Evolutionary conservation across 73 alveolate genomes (phyloP), one percentile per base, ranked within the genome.

Genomic region (Paramecium caudatum): DNA sequence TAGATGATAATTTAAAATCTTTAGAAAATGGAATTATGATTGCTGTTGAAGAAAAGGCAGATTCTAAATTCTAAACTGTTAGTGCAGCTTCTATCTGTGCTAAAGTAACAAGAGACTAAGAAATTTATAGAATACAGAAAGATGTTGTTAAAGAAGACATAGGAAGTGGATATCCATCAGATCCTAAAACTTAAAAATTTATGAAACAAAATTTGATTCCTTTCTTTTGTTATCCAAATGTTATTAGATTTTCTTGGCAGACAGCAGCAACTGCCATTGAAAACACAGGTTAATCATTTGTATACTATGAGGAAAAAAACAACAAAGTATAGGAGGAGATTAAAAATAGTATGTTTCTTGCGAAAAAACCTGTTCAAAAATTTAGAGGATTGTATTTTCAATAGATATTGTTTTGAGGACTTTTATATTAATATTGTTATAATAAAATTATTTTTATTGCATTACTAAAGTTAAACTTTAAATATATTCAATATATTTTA

Each of bases 81-180:
- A 92, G 98, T 68, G 99, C 99, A 21, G 99, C 99, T 0, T 93
- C 98, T 8, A 97, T 98, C 2, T 88, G 92, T 43, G 99, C 99
- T 4, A 98, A 98, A 91, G 99, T 97, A 4, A 94, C 99, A 13
- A 94, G 99, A 93, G 99, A 61, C 94, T 55, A 45, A 25, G 49
- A 23, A 95, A 95, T 82, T 10, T 61, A 25, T 62, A 47, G 43
- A 46, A 62, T 46, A 49, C 12, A 16, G 30, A 45, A 86, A 21
- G 87, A 85, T 16, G 46, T 70, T 4, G 10, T 41, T 63, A 94
- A 93, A 82, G 94, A 85, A 82, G 94, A 94, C 34, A 93, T 92
- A 33, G 99, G 99, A 4, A 95, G 98, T 50, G 99, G 99, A 5
- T 98, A 98, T 69, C 99, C 99, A 12, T 93, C 97, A 1, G 95